Percentiles rank a stretch among this genome's conserved stretches.
Conservation (phyloP, 805 yeast species). For the Candida methanosorbosa region DNA sequence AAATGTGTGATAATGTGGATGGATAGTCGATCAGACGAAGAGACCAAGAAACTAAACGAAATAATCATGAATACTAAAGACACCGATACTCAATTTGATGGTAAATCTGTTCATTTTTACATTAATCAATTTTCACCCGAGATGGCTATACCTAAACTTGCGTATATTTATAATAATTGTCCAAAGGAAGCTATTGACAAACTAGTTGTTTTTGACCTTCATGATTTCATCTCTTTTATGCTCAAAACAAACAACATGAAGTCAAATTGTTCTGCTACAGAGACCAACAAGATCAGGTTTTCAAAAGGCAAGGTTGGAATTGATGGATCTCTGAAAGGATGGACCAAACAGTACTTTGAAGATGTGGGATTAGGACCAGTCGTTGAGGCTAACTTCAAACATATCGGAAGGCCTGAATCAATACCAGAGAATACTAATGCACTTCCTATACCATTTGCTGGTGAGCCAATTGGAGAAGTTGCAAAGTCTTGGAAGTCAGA, state of each 20-base stretch:
- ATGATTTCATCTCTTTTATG: slow-evolving; percentile 32
- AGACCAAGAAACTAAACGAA: slow-evolving; percentile 21
- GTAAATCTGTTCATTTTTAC: too few species aligned
- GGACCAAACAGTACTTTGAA: slow-evolving; percentile 26
- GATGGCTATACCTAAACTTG: slow-evolving; percentile 48
- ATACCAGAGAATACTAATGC: not conserved
- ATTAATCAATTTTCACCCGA: slow-evolving; percentile 51
- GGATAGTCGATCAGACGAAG: slow-evolving; percentile 37
- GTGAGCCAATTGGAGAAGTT: slow-evolving; percentile 20
- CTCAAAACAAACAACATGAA: slow-evolving; percentile 12
- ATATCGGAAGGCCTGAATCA: slow-evolving; percentile 24
- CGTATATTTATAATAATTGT: slow-evolving; percentile 24
- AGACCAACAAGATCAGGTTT: slow-evolving; percentile 10
- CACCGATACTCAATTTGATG: too few species aligned
- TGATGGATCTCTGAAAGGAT: slow-evolving; percentile 54
- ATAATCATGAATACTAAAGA: too few species aligned
- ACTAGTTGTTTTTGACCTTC: slow-evolving; percentile 39
- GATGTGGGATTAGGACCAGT: slow-evolving; percentile 12
- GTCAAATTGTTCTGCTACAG: not conserved
- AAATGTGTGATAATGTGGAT: slow-evolving; percentile 54
- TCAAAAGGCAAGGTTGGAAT: slow-evolving; percentile 25
- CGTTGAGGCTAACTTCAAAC: slow-evolving; percentile 6
- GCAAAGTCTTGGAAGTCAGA: slow-evolving; percentile 2
- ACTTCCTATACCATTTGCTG: slow-evolving; percentile 22
- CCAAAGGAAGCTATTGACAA: slow-evolving; percentile 11